Evolutionary conservation across 768 basidiomycete species (phyloP), one percentile per base, ranked within the genome.

Genomic region (Tricholoma flavovirens): DNA sequence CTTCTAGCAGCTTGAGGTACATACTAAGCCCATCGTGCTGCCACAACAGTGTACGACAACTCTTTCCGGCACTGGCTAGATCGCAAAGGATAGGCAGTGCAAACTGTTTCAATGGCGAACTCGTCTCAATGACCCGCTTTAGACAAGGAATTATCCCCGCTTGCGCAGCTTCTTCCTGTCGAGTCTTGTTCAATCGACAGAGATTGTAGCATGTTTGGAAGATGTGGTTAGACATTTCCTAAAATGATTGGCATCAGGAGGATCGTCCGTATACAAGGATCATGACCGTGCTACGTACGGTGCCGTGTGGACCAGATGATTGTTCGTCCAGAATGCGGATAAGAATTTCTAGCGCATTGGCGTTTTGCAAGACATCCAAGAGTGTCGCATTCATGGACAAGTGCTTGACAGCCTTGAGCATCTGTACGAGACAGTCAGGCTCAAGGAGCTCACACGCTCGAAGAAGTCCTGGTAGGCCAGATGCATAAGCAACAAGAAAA

Each of bases 131-230:
- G 53, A 98, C 88, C 5, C 86, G 84, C 69, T 93, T 90, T 40
- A 99, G 80, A 62, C 90, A 83, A 2, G 97, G 95, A 22, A 99
- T 86, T 56, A 97, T 93, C 10, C 95, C 96, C 7, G 93, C 93
- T 66, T 94, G 88, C 1, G 95, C 96, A 11, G 97, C 94, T 69
- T 98, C 97, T 71, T 98, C 97, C 69, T 98, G 96, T 51, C 97
- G 79, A 2, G 85, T 83, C 71, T 97, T 97, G 73, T 95, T 95
- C 57, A 99, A 75, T 5, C 95, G 84, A 67, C 95, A 98, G 15
- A 99, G 86, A 62, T 96, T 96, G 76, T 92, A 98, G 65, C 95
- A 93, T 2, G 94, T 93, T 71, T 97, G 95, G 80, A 98, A 94
- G 57, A 97, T 85, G 64, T 98, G 93, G 60, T 98, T 98, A 50